A percentile compares a stretch with the other conserved stretches of the same genome.
Conservation (phyloP, 768 basidiomycete species). For the Serendipita sp. region DNA sequence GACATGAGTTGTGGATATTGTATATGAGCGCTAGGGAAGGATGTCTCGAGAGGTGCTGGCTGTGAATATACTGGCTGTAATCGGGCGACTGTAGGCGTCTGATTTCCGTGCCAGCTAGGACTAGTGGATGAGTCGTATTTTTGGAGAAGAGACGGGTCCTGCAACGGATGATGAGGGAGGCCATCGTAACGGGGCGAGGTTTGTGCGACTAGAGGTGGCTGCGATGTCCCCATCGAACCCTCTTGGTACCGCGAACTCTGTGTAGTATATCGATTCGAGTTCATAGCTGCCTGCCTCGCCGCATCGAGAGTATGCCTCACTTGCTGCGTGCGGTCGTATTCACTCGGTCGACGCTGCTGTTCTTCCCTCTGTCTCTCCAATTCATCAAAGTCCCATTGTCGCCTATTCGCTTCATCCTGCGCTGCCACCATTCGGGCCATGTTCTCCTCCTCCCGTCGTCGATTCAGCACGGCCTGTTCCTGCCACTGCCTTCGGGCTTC, state of each 20-base stretch:
- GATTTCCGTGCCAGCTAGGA: not conserved
- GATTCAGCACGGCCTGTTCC: not conserved
- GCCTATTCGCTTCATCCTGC: conserved; percentile 17
- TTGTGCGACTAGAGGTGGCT: conserved; percentile 10
- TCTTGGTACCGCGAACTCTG: conserved; percentile 1
- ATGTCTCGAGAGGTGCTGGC: conserved; percentile 46
- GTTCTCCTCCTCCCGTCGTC: conserved; percentile 11
- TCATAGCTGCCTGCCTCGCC: not conserved
- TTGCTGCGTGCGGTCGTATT: conserved; percentile 2
- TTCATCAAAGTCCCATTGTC: conserved; percentile 20
- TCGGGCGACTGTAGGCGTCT: not conserved
- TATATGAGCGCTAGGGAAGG: conserved; percentile 44
- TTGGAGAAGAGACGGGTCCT: not conserved
- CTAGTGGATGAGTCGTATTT: not conserved
- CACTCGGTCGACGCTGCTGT: not conserved
- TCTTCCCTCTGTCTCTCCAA: conserved; percentile 8
- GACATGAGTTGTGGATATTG: conserved; percentile 64
- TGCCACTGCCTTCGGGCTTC: conserved; percentile 2
- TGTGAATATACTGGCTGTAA: not conserved
- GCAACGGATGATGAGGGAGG: not conserved
- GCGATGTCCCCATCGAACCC: conserved; percentile 7
- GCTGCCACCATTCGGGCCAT: conserved; percentile 12
- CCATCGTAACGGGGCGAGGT: conserved; percentile 22
- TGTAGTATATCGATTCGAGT: conserved; percentile 11
- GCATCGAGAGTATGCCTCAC: conserved; percentile 3